A percentile compares a stretch with the other conserved stretches of the same genome.
Conservation (phyloP, 441 rosid genomes). For the Breynia disticha region DNA sequence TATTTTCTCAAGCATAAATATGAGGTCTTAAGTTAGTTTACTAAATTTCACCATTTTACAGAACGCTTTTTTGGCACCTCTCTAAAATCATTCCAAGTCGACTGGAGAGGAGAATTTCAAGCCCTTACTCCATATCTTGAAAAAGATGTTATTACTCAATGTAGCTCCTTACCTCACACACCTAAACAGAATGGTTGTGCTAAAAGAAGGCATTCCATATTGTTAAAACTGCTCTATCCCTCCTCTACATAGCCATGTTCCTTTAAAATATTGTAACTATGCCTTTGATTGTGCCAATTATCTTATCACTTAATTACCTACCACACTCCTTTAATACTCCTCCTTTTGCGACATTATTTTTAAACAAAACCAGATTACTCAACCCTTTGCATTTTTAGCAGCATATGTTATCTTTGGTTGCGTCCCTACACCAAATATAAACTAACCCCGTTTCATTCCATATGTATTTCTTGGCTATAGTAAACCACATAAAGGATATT, state of each 20-base stretch:
- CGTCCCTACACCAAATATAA: background rate
- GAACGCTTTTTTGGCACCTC: background rate
- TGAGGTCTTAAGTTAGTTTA: background rate
- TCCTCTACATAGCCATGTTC: background rate
- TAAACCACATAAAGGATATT: background rate
- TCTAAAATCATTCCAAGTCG: background rate
- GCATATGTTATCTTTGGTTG: background rate
- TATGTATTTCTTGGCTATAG: slow-evolving; percentile 2
- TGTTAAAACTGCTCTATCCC: background rate
- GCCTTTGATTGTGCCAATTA: too few species aligned
- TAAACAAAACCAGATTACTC: background rate
- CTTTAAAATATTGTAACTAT: background rate
- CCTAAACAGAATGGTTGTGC: background rate
- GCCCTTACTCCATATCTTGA: background rate
- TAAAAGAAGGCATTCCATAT: background rate
- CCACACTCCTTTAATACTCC: too few species aligned
- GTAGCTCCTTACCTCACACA: background rate
- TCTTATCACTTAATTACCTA: background rate
- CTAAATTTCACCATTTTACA: background rate
- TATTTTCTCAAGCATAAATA: background rate
- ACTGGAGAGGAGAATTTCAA: background rate
- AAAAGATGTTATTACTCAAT: background rate
- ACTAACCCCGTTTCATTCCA: background rate
- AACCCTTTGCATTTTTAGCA: background rate
- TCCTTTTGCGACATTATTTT: background rate